Evolutionary conservation across 2,329 filamentous ascomycete species (phyloP), one percentile per base, ranked within the genome.

Genomic region (Fusarium lyarnte): DNA sequence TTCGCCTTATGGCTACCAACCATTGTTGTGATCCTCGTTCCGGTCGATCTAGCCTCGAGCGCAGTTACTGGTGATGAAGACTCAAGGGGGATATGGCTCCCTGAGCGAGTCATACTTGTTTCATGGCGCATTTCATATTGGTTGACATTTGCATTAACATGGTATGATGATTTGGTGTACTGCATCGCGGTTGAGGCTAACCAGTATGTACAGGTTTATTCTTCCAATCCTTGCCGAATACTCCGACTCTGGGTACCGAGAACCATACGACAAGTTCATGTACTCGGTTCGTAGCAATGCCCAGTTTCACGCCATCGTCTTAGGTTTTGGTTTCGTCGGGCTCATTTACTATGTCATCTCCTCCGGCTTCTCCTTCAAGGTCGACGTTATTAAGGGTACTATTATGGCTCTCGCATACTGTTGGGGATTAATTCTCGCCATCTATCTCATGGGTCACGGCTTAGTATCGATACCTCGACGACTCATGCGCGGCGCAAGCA

Each of bases 361-460:
- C 38, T 94, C 94, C 78, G 93, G 93, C 2, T 90, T 94, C 75
- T 88, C 90, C 31, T 88, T 92, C 66, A 86, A 85, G 5, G 92
- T 69, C 29, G 52, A 69, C 42, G 66, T 91, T 0, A 87, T 98
- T 75, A 97, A 97, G 84, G 91, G 89, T 39, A 85, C 97, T 43
- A 87, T 97, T 72, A 97, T 99, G 93, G 95, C 96, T 19, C 85
- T 98, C 66, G 93, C 95, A 41, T 99, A 99, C 81, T 94, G 94
- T 67, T 98, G 95, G 93, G 94, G 95, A 76, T 84, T 99, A 76
- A 87, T 95, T 8, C 87, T 98, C 58, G 96, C 95, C 49, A 97
- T 99, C 70, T 98, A 97, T 78, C 87, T 99, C 43, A 98, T 99
- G 95, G 96, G 96, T 11, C 96, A 99, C 81, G 96, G 96, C 12